phyloP scores from a whole-genome alignment of 129 eudicot genomes.

The Dittrichia graveolens region DNA sequence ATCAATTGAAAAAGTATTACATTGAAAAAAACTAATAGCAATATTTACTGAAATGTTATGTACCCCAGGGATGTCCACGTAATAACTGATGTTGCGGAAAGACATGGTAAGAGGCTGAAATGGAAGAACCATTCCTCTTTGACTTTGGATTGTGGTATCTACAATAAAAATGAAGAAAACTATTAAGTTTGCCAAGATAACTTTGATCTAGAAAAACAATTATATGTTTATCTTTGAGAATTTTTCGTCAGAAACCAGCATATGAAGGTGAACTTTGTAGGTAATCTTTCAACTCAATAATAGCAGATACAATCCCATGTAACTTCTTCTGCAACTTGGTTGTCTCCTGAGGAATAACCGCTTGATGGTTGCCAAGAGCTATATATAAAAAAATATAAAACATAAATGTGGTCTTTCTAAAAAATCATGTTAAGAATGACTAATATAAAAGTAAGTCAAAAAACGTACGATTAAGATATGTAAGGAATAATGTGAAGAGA shows the following conservation, averaged over 20 bases:
- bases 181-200: not conserved
- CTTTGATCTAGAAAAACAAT: not conserved
- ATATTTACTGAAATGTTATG: too few species aligned
- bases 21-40: not conserved
- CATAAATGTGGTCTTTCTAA: not conserved
- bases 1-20: not conserved
- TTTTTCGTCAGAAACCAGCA: conserved; percentile 47
- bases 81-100: conserved; percentile 71
- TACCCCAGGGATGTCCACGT: conserved; percentile 85
- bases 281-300: conserved; percentile 62
- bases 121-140: conserved; percentile 94
- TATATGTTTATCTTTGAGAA: not conserved
- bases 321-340: conserved; percentile 36
- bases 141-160: conserved; percentile 35
- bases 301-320: conserved; percentile 36
- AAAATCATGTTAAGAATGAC: not conserved
- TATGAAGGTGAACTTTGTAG: conserved; percentile 69
- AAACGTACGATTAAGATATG: conserved; percentile 90
- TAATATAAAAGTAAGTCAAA: not conserved
- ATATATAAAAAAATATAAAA: conserved; percentile 6
- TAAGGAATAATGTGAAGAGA: conserved; percentile 67
- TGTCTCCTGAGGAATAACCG: conserved; percentile 38
- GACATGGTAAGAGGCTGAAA: conserved; percentile 89
- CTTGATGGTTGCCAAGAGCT: conserved; percentile 68
- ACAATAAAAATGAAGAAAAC: not conserved